phyloP scores from a whole-genome alignment of 495 filamentous ascomycete species.

The Monascus purpureus region DNA sequence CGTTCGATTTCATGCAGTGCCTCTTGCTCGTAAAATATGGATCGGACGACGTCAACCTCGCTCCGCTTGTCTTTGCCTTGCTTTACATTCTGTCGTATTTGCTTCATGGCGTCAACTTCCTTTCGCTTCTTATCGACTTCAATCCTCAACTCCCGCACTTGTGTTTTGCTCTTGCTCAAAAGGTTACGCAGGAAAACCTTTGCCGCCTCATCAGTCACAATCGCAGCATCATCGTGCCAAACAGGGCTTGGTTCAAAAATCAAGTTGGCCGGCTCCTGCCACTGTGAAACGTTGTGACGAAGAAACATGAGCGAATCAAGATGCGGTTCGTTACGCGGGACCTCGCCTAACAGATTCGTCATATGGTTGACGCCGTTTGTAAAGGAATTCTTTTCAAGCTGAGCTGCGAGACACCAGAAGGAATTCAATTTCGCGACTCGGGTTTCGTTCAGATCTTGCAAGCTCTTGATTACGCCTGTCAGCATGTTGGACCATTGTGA shows the following conservation, averaged over 20 bases:
- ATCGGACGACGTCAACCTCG: slow-evolving; percentile 63
- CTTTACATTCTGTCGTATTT: slow-evolving; percentile 55
- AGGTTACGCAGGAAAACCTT: slow-evolving; percentile 88
- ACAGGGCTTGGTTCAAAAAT: slow-evolving; percentile 89
- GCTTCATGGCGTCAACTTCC: slow-evolving; percentile 65
- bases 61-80: slow-evolving; percentile 75
- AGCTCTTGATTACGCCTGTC: slow-evolving; percentile 31
- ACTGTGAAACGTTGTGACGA: slow-evolving; percentile 69
- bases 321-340: slow-evolving; percentile 73
- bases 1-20: slow-evolving; percentile 75
- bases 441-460: slow-evolving; percentile 87
- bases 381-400: slow-evolving; percentile 63
- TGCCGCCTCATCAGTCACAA: slow-evolving; percentile 69
- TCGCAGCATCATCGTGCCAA: slow-evolving; percentile 85
- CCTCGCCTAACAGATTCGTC: slow-evolving; percentile 58
- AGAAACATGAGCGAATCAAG: slow-evolving; percentile 97
- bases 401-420: slow-evolving; percentile 66
- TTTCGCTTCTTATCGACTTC: slow-evolving; percentile 72
- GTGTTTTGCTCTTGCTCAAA: slow-evolving; percentile 74
- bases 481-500: neutral
- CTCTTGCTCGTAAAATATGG: slow-evolving; percentile 69
- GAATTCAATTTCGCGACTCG: slow-evolving; percentile 68
- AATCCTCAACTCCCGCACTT: slow-evolving; percentile 60
- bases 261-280: slow-evolving; percentile 71
- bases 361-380: slow-evolving; percentile 57